phyloP scores from a whole-genome alignment of 345 rosid species.

The Lepidium aucheri region DNA sequence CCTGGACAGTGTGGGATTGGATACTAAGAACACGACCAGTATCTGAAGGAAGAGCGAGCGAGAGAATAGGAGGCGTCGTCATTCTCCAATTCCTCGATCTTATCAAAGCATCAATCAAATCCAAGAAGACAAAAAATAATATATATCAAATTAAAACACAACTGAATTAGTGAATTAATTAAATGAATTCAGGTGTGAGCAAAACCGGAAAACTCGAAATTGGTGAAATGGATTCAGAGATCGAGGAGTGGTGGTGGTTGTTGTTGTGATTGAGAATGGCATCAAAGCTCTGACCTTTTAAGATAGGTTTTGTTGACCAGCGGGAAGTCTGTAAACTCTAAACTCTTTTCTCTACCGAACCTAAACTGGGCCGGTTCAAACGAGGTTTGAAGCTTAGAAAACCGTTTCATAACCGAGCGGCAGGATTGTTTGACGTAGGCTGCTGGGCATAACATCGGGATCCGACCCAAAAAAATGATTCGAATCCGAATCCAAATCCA shows the following conservation, averaged over 20 bases:
- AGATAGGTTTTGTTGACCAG: conserved; percentile 13
- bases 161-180: neutral
- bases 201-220: neutral
- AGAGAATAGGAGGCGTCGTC: conserved; percentile 81
- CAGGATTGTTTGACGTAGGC: no score
- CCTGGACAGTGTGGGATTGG: conserved; percentile 98
- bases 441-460: no score
- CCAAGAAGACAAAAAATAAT: no score
- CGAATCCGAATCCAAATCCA: no score
- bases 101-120: neutral
- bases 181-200: neutral
- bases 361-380: neutral
- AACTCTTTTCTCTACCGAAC: neutral
- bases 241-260: conserved; percentile 1
- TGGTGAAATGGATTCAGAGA: neutral
- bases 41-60: conserved; percentile 80
- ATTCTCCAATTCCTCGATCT: conserved; percentile 37
- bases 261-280: conserved; percentile 5
- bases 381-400: no score
- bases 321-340: neutral
- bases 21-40: conserved; percentile 99
- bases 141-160: neutral
- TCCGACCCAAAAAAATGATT: no score
- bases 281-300: conserved; percentile 17
- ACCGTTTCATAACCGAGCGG: no score